A percentile compares a stretch with the other conserved stretches of the same genome.
These are phyloP conservation scores for Chimonanthus praecox DNA, from an alignment of 164 flowering plant genomes.

Conservation along the genomic window DNA sequence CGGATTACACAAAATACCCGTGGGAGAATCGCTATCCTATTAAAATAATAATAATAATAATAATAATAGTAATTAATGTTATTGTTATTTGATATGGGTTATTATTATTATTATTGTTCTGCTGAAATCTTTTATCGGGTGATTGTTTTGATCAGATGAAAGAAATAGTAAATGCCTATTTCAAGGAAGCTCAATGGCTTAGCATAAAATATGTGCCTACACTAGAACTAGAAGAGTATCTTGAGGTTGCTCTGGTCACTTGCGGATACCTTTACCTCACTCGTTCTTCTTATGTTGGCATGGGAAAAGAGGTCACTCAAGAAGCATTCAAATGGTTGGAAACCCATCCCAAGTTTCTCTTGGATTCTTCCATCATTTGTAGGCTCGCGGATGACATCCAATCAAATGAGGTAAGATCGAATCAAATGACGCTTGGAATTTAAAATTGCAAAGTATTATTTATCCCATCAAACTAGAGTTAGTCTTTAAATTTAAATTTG, in stretches of 20 bases:
- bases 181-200: conserved; percentile 28
- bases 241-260: conserved; percentile 1
- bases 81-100: not conserved
- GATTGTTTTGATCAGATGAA: conserved; percentile 1
- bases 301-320: not conserved
- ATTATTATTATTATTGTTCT: no score
- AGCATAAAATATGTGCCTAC: conserved; percentile 19
- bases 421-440: no score
- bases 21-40: no score
- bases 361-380: not conserved
- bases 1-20: no score
- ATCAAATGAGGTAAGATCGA: not conserved
- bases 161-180: conserved; percentile 6
- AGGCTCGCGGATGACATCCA: not conserved
- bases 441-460: no score
- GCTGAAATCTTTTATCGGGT: not conserved
- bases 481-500: no score
- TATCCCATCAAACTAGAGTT: no score
- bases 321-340: conserved; percentile 1
- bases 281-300: not conserved
- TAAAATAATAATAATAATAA: no score
- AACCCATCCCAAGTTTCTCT: not conserved
- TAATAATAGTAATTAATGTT: no score
- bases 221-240: conserved; percentile 21
- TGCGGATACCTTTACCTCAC: not conserved